A percentile compares a stretch with the other conserved stretches of the same genome.
Evolutionary conservation across 495 filamentous ascomycete species (phyloP).

Genomic region (Lophiostoma macrostomum): DNA sequence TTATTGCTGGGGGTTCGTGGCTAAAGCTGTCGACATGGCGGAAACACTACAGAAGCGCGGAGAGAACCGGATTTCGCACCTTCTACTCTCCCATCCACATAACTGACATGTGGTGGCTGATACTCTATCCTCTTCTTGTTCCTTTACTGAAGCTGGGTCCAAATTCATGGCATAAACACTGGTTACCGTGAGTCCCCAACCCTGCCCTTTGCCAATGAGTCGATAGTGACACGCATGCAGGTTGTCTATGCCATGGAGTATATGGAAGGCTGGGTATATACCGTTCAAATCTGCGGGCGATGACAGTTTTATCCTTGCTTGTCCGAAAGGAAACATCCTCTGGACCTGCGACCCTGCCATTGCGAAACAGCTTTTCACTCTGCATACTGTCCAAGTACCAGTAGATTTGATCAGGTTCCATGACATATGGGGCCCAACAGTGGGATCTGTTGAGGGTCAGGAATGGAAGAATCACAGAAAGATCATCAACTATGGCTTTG

Average conservation of each 20-base stretch:
- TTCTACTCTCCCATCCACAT: too few relatives aligned
- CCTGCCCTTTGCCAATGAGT: not conserved
- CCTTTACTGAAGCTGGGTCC: not conserved
- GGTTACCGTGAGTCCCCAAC: not conserved
- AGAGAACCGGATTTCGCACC: too few relatives aligned
- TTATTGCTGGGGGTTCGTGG: too few relatives aligned
- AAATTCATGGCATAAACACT: not conserved
- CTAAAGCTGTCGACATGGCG: too few relatives aligned
- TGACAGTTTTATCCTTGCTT: constrained; percentile 7
- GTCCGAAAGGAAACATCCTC: constrained; percentile 12
- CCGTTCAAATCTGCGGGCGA: not conserved
- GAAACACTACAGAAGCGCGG: too few relatives aligned
- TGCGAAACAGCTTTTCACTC: constrained; percentile 6
- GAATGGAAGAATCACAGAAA: constrained; percentile 14
- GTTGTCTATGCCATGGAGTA: not conserved
- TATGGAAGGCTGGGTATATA: constrained; percentile 8
- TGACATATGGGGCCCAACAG: constrained; percentile 4
- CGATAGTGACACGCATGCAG: not conserved
- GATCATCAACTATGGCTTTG: not conserved
- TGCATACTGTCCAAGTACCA: constrained; percentile 1
- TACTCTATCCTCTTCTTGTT: constrained; percentile 2
- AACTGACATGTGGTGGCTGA: constrained; percentile 9
- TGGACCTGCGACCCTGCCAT: constrained; percentile 1
- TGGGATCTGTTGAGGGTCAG: constrained; percentile 3
- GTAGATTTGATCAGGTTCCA: not conserved